Percentiles rank a stretch among this genome's conserved stretches.
Conservation (phyloP, 2,329 filamentous ascomycete species). For the Fusarium kyushuense region DNA sequence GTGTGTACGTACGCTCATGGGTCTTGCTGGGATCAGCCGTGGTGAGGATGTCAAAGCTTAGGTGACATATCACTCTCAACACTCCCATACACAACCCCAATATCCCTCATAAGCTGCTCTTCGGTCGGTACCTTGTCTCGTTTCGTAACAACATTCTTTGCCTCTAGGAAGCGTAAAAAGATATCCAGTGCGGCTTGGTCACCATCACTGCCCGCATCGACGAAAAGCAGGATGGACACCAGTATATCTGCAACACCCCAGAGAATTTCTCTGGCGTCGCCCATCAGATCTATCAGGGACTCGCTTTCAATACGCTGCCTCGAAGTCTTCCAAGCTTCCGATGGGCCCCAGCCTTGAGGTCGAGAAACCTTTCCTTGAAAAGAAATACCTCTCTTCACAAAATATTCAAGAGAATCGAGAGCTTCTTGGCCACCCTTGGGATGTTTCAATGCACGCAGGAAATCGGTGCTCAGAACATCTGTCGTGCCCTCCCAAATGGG, state of each 20-base stretch:
- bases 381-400: constrained; percentile 49
- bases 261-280: constrained; percentile 60
- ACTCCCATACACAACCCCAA: constrained; percentile 54
- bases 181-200: constrained; percentile 56
- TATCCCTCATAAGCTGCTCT: constrained; percentile 51
- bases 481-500: constrained; percentile 81
- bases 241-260: constrained; percentile 60
- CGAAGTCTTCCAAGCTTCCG: constrained; percentile 56
- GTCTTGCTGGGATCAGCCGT: not conserved
- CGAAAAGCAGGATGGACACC: constrained; percentile 57
- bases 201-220: constrained; percentile 56
- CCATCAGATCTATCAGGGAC: constrained; percentile 56
- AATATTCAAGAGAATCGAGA: constrained; percentile 58
- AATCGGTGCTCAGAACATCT: constrained; percentile 72
- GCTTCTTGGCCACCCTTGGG: constrained; percentile 53
- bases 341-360: constrained; percentile 48
- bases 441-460: constrained; percentile 62
- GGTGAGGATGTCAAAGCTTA: constrained; percentile 42
- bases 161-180: constrained; percentile 55
- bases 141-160: constrained; percentile 38
- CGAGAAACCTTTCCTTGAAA: constrained; percentile 45
- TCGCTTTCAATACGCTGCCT: constrained; percentile 53
- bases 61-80: constrained; percentile 17
- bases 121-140: constrained; percentile 32
- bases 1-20: not conserved